Evolutionary conservation across 1,139 yeast genomes (phyloP).

Genomic region (Pichiaceae sp.): DNA sequence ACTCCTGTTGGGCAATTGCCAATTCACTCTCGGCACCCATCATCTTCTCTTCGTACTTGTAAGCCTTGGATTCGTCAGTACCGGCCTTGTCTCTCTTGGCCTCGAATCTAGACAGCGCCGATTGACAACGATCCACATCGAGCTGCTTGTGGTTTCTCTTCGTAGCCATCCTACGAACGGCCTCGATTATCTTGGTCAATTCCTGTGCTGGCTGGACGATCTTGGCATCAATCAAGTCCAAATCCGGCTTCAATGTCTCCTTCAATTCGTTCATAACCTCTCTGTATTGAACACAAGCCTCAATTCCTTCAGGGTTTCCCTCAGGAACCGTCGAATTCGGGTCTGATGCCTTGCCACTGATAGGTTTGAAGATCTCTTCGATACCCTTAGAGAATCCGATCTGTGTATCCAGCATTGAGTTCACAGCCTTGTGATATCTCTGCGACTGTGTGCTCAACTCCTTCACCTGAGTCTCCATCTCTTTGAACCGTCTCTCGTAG

Average conservation of each 20-base stretch:
- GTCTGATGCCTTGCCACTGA: conserved; percentile 83
- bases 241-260: conserved; percentile 80
- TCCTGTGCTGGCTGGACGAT: conserved; percentile 92
- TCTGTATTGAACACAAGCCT: conserved; percentile 87
- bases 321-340: conserved; percentile 81
- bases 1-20: conserved; percentile 90
- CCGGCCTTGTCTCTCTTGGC: conserved; percentile 74
- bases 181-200: conserved; percentile 66
- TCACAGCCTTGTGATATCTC: conserved; percentile 82
- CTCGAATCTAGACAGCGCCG: conserved; percentile 62
- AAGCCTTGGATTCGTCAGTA: conserved; percentile 84
- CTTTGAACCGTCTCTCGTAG: conserved; percentile 93
- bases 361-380: conserved; percentile 94
- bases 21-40: conserved; percentile 85
- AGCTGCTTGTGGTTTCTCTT: conserved; percentile 94
- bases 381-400: conserved; percentile 89
- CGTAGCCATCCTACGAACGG: conserved; percentile 86
- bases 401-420: conserved; percentile 88
- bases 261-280: conserved; percentile 82
- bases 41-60: conserved; percentile 80
- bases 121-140: conserved; percentile 82
- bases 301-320: conserved; percentile 93
- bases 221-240: conserved; percentile 84
- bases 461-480: conserved; percentile 82
- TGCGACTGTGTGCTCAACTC: conserved; percentile 84